phyloP scores from a whole-genome alignment of 2,329 filamentous ascomycete genomes.

The Mollisiaceae sp. region DNA sequence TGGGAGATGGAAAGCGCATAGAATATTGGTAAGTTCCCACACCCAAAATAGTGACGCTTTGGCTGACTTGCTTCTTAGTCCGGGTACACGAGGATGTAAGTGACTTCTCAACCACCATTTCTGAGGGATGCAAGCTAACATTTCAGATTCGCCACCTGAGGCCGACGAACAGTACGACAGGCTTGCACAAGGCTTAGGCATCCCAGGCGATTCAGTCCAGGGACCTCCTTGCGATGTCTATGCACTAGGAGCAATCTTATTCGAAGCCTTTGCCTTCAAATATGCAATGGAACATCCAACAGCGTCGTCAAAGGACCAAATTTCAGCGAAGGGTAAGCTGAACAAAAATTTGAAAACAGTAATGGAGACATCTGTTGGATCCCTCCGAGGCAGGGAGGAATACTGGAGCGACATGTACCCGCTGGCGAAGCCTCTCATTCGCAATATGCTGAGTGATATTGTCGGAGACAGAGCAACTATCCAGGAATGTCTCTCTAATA shows the following conservation, averaged over 20 bases:
- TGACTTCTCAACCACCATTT: not conserved
- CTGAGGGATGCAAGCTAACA: not conserved
- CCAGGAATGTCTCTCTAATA: not conserved
- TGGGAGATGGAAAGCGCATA: not conserved
- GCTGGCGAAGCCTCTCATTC: not conserved
- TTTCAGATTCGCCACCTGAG: not conserved
- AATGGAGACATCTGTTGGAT: not conserved
- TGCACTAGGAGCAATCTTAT: not conserved
- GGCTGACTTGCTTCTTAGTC: not conserved
- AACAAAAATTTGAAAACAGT: not conserved
- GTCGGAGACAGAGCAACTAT: not conserved
- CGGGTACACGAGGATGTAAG: not conserved
- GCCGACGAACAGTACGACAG: not conserved
- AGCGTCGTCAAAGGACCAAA: not conserved
- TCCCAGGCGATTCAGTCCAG: not conserved
- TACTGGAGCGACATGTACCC: not conserved
- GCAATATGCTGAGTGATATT: not conserved
- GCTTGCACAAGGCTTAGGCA: too few species aligned
- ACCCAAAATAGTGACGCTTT: not conserved
- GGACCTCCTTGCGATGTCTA: constrained; percentile 4
- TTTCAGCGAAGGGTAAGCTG: not conserved
- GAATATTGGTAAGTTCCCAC: not conserved
- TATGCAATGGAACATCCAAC: not conserved
- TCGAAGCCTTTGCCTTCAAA: not conserved
- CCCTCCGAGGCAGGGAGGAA: not conserved